phyloP scores from a whole-genome alignment of 1,284 basidiomycete species.

The Ustilago tritici region DNA sequence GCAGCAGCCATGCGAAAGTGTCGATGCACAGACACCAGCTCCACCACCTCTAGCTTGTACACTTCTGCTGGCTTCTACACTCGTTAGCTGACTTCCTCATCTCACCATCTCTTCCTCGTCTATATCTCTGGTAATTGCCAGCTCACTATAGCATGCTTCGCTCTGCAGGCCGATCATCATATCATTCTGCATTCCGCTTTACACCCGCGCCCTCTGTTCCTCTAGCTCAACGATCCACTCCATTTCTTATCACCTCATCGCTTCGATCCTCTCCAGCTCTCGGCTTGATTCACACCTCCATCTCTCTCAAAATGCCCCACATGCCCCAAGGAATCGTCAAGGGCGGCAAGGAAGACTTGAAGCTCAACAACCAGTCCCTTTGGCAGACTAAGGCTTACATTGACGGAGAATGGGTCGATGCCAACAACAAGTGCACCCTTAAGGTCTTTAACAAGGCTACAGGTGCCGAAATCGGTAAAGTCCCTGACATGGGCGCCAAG shows the following conservation, averaged over 20 bases:
- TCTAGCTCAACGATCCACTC: not conserved
- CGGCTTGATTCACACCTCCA: constrained; percentile 22
- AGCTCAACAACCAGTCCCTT: constrained; percentile 59
- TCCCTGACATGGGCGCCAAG: constrained; percentile 60
- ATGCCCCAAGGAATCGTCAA: constrained; percentile 67
- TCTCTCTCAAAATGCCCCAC: constrained; percentile 52
- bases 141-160: constrained; percentile 40
- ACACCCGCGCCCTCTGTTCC: not conserved
- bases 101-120: not conserved
- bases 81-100: constrained; percentile 1
- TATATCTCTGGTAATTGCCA: not conserved
- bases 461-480: constrained; percentile 57
- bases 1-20: not conserved
- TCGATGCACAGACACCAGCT: not conserved
- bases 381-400: constrained; percentile 61
- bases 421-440: constrained; percentile 55
- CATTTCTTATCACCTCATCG: not conserved
- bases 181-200: constrained; percentile 25
- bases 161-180: constrained; percentile 24
- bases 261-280: not conserved
- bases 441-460: constrained; percentile 68
- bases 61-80: not conserved
- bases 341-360: constrained; percentile 62
- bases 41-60: not conserved
- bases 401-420: constrained; percentile 63